Evolutionary conservation across 1,139 yeast species (phyloP), one percentile per base, ranked within the genome.

Genomic region (Yamadazyma membranifaciens): DNA sequence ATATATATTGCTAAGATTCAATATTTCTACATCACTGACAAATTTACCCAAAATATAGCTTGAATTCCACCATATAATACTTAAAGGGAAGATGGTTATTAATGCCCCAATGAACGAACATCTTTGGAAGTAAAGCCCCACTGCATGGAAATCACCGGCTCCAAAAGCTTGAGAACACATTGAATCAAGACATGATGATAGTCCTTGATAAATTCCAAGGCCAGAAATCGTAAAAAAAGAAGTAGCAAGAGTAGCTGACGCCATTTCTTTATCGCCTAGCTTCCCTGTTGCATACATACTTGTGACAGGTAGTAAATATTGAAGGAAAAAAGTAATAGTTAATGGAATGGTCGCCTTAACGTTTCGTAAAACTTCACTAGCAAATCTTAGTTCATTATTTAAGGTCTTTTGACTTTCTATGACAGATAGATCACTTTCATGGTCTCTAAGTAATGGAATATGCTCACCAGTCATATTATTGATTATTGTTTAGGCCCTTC

Each of bases 131-230:
- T 75, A 74, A 9, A 68, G 52, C 1, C 83, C 83, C 10, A 78
- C 83, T 50, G 76, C 56, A 36, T 67, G 69, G 51, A 70, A 73
- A 45, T 69, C 74, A 34, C 68, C 65, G 3, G 82, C 82, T 14
- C 83, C 83, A 29, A 80, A 83, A 0, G 89, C 88, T 55, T 83
- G 89, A 0, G 96, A 89, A 53, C 96, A 87, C 31, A 89, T 65
- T 0, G 96, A 88, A 56, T 89, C 97, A 41, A 89, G 67, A 20
- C 94, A 80, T 0, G 96, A 88, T 0, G 96, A 83, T 39, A 78
- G 65, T 36, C 83, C 83, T 42, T 77, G 78, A 40, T 78, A 77
- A 11, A 80, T 70, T 3, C 82, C 78, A 47, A 76, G 75, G 6
- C 81, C 82, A 2, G 81, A 72, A 34, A 78, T 78, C 46, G 75